phyloP scores from a whole-genome alignment of 2,329 filamentous ascomycete genomes.

The Pyrenochaeta sp. region DNA sequence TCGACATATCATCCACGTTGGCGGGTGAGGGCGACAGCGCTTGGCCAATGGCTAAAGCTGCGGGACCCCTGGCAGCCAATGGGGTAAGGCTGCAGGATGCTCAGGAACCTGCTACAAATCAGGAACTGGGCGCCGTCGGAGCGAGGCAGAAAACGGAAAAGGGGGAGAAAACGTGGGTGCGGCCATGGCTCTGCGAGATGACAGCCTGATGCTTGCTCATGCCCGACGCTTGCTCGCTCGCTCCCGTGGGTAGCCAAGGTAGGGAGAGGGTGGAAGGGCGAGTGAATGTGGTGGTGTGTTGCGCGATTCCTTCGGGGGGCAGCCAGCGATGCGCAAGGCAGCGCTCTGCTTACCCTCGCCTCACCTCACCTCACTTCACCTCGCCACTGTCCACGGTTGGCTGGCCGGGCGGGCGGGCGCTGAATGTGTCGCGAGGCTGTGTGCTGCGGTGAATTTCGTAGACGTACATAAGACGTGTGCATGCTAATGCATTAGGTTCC shows the following conservation, averaged over 20 bases:
- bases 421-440: conserved; percentile 10
- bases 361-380: not conserved
- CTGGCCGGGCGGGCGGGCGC: not conserved
- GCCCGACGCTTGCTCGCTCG: conserved; percentile 16
- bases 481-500: conserved; percentile 27
- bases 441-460: conserved; percentile 26
- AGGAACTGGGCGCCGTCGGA: conserved; percentile 30
- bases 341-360: not conserved
- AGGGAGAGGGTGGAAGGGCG: not conserved
- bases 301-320: not conserved
- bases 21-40: conserved; percentile 30
- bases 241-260: not conserved
- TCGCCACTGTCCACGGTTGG: not conserved
- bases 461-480: conserved; percentile 34
- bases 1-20: conserved; percentile 38
- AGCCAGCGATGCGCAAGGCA: conserved; percentile 3
- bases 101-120: conserved; percentile 43
- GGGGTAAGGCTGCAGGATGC: conserved; percentile 42
- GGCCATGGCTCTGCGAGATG: conserved; percentile 22
- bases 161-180: conserved; percentile 25
- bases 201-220: conserved; percentile 27
- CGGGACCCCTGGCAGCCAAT: conserved; percentile 26
- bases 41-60: conserved; percentile 25
- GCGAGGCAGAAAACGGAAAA: conserved; percentile 25
- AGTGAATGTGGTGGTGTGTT: too few species aligned